Conservation (phyloP, 805 yeast genomes). For the Diddensiella caesifluorescens region DNA sequence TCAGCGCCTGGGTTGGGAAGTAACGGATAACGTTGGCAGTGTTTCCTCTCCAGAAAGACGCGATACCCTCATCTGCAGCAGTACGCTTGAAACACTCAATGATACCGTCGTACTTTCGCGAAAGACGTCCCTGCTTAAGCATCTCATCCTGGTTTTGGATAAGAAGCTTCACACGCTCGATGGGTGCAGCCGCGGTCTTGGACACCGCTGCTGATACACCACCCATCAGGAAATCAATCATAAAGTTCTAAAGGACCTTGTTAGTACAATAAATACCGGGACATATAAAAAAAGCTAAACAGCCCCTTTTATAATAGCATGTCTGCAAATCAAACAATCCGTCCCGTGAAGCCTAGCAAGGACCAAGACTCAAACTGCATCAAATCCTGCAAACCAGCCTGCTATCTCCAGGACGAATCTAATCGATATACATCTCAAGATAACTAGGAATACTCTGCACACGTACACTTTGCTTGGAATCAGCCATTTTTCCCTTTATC, state of each 20-base stretch:
- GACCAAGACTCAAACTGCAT: too few species aligned
- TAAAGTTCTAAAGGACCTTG: constrained; percentile 28
- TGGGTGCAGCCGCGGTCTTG: constrained; percentile 97
- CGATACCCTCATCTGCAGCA: constrained; percentile 86
- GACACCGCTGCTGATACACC: constrained; percentile 99
- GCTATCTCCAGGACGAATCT: too few species aligned
- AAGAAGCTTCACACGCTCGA: constrained; percentile 93
- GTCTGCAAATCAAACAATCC: too few species aligned
- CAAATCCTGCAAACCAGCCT: too few species aligned
- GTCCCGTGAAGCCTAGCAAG: too few species aligned
- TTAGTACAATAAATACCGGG: too few species aligned
- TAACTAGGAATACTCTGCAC: too few species aligned
- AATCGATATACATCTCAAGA: too few species aligned
- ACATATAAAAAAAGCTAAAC: too few species aligned
- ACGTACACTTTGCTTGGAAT: too few species aligned
- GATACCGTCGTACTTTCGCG: constrained; percentile 83
- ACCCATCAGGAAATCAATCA: constrained; percentile 56
- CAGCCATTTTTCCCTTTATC: too few species aligned
- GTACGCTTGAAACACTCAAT: constrained; percentile 92
- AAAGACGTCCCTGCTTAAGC: constrained; percentile 95
- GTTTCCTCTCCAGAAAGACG: constrained; percentile 99
- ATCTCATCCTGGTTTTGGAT: constrained; percentile 98
- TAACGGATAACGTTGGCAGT: constrained; percentile 98
- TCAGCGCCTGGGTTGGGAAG: constrained; percentile 99
- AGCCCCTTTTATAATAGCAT: too few species aligned